phyloP scores from a whole-genome alignment of 495 filamentous ascomycete genomes.

The Daldinia loculata region DNA sequence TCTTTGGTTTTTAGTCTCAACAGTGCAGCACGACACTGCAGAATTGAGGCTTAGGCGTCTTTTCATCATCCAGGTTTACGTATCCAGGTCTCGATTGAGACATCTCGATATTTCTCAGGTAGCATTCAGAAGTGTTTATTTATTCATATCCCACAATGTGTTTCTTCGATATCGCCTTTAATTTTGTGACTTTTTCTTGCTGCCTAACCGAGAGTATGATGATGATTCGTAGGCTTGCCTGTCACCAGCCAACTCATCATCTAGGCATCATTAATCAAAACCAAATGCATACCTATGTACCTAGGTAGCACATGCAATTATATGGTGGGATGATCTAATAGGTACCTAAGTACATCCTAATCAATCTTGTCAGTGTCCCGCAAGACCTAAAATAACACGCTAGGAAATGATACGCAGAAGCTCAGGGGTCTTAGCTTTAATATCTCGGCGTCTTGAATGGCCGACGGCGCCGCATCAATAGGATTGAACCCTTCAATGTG shows the following conservation, averaged over 20 bases:
- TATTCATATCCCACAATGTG: neutral
- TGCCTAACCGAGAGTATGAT: neutral
- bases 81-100: constrained; percentile 16
- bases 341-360: neutral
- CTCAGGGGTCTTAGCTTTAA: neutral
- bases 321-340: neutral
- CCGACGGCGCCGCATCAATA: constrained; percentile 23
- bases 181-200: constrained; percentile 11
- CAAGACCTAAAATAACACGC: neutral
- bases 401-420: neutral
- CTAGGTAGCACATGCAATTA: constrained; percentile 16
- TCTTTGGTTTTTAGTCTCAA: constrained; percentile 13
- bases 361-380: neutral
- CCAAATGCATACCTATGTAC: no score
- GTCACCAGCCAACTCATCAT: constrained; percentile 8
- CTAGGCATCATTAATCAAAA: neutral
- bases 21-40: constrained; percentile 10
- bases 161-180: neutral
- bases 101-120: constrained; percentile 29
- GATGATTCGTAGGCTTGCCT: neutral
- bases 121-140: constrained; percentile 29
- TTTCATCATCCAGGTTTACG: constrained; percentile 22
- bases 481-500: constrained; percentile 12
- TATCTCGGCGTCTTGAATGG: constrained; percentile 20
- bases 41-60: constrained; percentile 26